Conservation (phyloP, 1,284 basidiomycete genomes). For the Sanguinoderma infundibulare region DNA sequence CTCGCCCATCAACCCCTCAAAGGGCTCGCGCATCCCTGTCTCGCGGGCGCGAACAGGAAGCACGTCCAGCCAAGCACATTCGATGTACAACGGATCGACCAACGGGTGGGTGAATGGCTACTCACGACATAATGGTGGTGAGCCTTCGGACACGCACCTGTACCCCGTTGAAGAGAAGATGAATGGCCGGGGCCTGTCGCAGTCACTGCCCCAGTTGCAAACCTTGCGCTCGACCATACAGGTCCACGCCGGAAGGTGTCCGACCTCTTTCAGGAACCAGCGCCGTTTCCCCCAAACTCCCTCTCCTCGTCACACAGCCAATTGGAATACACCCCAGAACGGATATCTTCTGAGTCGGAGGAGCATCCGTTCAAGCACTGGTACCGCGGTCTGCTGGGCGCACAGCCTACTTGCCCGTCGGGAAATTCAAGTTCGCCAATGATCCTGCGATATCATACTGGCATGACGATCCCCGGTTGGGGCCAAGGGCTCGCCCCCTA, state of each 20-base stretch:
- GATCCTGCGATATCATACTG: too few species aligned
- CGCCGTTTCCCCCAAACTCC: constrained; percentile 32
- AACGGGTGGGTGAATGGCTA: constrained; percentile 21
- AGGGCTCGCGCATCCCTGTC: constrained; percentile 54
- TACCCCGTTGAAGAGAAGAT: constrained; percentile 33
- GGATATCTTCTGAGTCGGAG: constrained; percentile 71
- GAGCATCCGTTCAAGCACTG: constrained; percentile 82
- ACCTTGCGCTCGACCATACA: constrained; percentile 34
- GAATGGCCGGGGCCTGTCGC: constrained; percentile 15
- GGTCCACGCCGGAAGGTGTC: constrained; percentile 37
- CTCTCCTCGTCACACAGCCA: constrained; percentile 29
- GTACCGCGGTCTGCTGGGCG: too few species aligned
- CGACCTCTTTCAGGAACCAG: constrained; percentile 52
- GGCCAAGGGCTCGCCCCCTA: too few species aligned
- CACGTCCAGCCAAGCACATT: constrained; percentile 42
- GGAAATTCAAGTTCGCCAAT: too few species aligned
- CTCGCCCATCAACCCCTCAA: constrained; percentile 42
- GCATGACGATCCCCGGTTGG: too few species aligned
- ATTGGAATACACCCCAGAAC: constrained; percentile 33
- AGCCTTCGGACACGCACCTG: constrained; percentile 24
- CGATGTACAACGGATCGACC: constrained; percentile 28
- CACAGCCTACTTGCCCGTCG: too few species aligned
- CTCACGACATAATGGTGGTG: constrained; percentile 13
- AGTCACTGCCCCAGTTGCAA: constrained; percentile 21
- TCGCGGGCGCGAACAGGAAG: constrained; percentile 49